Conservation (phyloP, 1,139 yeast genomes). For the Arxiozyma telluris region DNA sequence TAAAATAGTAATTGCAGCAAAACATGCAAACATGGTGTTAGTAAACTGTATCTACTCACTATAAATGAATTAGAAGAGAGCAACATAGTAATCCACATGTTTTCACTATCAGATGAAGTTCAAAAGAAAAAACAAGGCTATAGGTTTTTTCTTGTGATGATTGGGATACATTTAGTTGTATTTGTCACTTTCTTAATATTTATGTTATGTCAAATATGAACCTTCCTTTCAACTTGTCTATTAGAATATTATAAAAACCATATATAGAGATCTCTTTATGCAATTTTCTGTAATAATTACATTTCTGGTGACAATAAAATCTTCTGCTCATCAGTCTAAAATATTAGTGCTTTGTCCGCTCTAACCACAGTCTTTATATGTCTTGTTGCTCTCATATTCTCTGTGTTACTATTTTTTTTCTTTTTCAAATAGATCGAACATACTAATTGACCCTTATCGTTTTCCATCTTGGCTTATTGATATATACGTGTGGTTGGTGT, state of each 20-base stretch:
- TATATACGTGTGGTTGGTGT: constrained; percentile 3
- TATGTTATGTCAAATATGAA: too few relatives aligned
- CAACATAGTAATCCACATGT: not conserved
- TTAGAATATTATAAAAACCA: not conserved
- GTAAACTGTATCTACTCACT: not conserved
- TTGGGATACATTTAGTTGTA: not conserved
- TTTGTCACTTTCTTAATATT: not conserved
- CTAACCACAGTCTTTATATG: not conserved
- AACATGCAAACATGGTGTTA: not conserved
- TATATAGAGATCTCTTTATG: not conserved
- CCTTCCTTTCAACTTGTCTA: not conserved
- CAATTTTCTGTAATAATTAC: too few relatives aligned
- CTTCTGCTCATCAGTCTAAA: not conserved
- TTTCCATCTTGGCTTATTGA: constrained; percentile 70
- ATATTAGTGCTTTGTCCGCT: too few relatives aligned
- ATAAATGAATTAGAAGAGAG: not conserved
- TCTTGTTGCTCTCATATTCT: not conserved
- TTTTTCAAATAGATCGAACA: constrained; percentile 34
- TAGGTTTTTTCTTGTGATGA: not conserved
- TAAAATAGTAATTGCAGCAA: not conserved
- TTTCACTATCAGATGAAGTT: too few relatives aligned
- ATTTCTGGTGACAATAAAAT: too few relatives aligned
- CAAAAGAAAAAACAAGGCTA: constrained; percentile 7
- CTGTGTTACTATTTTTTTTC: too few relatives aligned
- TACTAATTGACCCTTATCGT: constrained; percentile 99